Percentiles rank a stretch among this genome's conserved stretches.
These are phyloP conservation scores for Pezicula rhizophila DNA, from an alignment of 2,329 filamentous ascomycete genomes.

Conservation along the genomic window DNA sequence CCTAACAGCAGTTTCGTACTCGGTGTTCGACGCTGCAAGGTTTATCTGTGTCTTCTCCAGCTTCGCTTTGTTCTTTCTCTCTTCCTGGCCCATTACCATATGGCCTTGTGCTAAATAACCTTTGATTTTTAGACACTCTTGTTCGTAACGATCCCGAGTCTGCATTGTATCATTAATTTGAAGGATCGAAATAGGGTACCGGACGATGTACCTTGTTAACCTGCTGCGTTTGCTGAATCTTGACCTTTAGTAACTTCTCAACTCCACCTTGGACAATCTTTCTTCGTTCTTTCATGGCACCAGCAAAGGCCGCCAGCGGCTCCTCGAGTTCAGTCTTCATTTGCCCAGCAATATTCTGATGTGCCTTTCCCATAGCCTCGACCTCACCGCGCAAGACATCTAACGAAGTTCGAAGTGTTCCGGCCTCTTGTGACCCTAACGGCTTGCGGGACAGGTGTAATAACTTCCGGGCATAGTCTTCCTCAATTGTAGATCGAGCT, in stretches of 20 bases:
- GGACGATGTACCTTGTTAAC: conserved; percentile 74
- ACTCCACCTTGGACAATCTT: conserved; percentile 95
- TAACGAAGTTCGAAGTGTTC: conserved; percentile 75
- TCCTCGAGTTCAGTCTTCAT: conserved; percentile 97
- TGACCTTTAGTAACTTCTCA: conserved; percentile 88
- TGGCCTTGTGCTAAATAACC: conserved; percentile 97
- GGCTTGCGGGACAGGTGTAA: conserved; percentile 81
- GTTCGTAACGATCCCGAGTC: conserved; percentile 91
- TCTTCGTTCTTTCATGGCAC: conserved; percentile 90
- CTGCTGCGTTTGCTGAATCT: conserved; percentile 81
- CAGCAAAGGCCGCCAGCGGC: conserved; percentile 82
- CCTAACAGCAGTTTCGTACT: conserved; percentile 92
- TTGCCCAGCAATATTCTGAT: conserved; percentile 81
- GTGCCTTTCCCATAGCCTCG: conserved; percentile 89
- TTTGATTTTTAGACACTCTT: conserved; percentile 97
- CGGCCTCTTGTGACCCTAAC: conserved; percentile 80
- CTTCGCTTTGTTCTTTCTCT: conserved; percentile 97
- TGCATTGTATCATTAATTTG: conserved; percentile 28
- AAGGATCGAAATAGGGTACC: conserved; percentile 5
- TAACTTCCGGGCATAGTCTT: conserved; percentile 90
- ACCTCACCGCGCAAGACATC: conserved; percentile 85
- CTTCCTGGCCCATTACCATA: conserved; percentile 99
- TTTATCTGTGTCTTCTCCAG: conserved; percentile 98
- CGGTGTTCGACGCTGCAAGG: conserved; percentile 80
- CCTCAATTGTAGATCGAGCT: conserved; percentile 91